Base-by-base conservation (phyloP, 2,329 filamentous ascomycete genomes). In the Aspergillaceae sp. region DNA sequence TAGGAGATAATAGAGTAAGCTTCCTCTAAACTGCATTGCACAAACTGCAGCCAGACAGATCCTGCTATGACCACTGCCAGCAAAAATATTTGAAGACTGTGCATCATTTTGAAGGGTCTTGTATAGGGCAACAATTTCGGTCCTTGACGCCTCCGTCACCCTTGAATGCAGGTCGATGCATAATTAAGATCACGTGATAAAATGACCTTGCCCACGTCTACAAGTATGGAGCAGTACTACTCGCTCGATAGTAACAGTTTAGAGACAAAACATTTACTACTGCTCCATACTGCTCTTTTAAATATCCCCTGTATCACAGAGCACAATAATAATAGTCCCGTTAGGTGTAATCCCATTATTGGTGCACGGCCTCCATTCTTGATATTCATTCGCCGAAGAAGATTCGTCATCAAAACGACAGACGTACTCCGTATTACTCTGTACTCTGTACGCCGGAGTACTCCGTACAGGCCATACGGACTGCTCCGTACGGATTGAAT, bases 371-470 rank as follows among this genome's bases (percentile, higher is more conserved):
- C 40, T 46, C 46, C 34, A 42, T 56, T 51, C 58, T 61, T 41
- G 43, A 57, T 45, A 46, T 47, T 56, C 51, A 62, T 57, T 62
- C 53, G 61, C 51, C 41, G 51, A 34, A 41, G 40, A 49, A 42
- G 54, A 61, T 61, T 64, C 60, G 59, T 64, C 61, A 63, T 58
- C 60, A 40, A 11, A 34, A 47, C 44, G 40, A 29, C 47, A 36
- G 38, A 40, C 26, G n/a, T 40, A 27, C 38, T 29, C 38, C 37
- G 19, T 36, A 34, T 34, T 8, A 26, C 19, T 40, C 7, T 29
- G 38, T 40, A 29, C 38, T 8, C 26, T 7, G n/a, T 19, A 19
- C 19, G 19, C 19, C 19, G 19, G 19, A 19, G 19, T 19, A 19
- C 19, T 19, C 19, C 19, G 19, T 32, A 9, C 30, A 32, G 8